A percentile compares a stretch with the other conserved stretches of the same genome.
These are phyloP conservation scores for Schwanniomyces pseudopolymorphus DNA, from an alignment of 805 yeast genomes.

Conservation along the genomic window DNA sequence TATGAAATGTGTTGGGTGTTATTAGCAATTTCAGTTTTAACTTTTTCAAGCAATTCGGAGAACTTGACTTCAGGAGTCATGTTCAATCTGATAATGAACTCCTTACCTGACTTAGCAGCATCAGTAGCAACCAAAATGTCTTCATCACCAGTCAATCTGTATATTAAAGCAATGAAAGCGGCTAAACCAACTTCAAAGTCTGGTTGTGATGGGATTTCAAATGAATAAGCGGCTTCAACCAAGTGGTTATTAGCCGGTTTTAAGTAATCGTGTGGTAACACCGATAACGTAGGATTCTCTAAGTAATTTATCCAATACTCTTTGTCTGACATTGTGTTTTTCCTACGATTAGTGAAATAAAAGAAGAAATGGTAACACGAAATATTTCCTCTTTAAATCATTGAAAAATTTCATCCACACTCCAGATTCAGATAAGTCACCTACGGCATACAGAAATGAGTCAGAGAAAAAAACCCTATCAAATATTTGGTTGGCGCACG, in stretches of 20 bases:
- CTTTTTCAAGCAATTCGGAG: conserved; percentile 47
- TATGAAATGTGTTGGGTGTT: conserved; percentile 41
- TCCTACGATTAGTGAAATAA: neutral
- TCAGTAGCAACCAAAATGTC: conserved; percentile 86
- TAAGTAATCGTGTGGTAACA: conserved; percentile 83
- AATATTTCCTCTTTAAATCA: neutral
- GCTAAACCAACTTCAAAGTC: conserved; percentile 59
- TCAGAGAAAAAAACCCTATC: neutral
- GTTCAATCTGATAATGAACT: conserved; percentile 62
- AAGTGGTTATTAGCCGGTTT: conserved; percentile 69
- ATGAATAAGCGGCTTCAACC: conserved; percentile 55
- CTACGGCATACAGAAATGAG: conserved; percentile 1
- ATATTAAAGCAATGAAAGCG: conserved; percentile 66
- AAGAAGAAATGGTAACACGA: neutral
- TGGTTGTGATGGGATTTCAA: conserved; percentile 7
- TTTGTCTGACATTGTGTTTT: conserved; percentile 15
- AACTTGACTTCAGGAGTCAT: conserved; percentile 59
- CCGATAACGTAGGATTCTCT: conserved; percentile 81
- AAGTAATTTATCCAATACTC: conserved; percentile 61
- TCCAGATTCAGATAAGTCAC: conserved; percentile 2
- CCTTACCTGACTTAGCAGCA: conserved; percentile 24
- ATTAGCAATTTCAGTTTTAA: conserved; percentile 39
- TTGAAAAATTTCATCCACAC: neutral
- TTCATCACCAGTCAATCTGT: conserved; percentile 89
- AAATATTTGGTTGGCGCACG: neutral